A percentile compares a stretch with the other conserved stretches of the same genome.
These are phyloP conservation scores for Acanthamoeba castellanii DNA, from an alignment of 208 protist species.

Conservation along the genomic window DNA sequence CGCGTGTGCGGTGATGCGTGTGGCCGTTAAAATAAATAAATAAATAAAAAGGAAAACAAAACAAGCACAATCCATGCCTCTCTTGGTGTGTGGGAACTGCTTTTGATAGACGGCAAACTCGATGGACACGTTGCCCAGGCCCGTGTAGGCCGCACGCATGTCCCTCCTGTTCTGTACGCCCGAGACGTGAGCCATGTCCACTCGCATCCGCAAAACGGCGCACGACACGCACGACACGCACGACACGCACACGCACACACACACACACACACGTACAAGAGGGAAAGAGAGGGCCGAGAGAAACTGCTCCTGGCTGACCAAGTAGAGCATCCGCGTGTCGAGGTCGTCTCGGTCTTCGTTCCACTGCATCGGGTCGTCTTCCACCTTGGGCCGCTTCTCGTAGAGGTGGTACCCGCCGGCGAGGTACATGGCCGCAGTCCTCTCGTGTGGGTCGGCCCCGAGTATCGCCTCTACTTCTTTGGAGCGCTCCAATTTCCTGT, in stretches of 20 bases:
- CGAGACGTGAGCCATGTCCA: neutral
- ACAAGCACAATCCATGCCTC: too few species aligned
- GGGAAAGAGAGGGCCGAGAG: conserved; percentile 13
- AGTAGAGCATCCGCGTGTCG: neutral
- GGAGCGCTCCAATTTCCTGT: neutral
- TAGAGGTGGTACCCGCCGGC: neutral
- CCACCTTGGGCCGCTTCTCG: neutral
- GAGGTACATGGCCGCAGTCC: neutral
- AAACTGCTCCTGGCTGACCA: neutral
- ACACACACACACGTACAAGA: neutral
- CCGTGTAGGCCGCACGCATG: neutral
- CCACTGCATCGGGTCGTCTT: conserved; percentile 33
- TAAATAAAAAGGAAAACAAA: too few species aligned
- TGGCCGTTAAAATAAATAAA: too few species aligned
- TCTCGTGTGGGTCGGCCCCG: neutral
- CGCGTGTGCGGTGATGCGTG: neutral
- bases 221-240: too few species aligned
- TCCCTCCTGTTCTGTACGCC: neutral
- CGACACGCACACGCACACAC: neutral
- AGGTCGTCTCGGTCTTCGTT: neutral
- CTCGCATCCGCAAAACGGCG: too few species aligned
- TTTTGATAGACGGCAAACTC: conserved; percentile 20
- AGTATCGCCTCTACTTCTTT: neutral
- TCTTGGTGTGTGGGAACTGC: neutral
- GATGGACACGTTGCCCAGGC: neutral